Evolutionary conservation across 768 basidiomycete genomes (phyloP).

Genomic region (Mycena epipterygia): DNA sequence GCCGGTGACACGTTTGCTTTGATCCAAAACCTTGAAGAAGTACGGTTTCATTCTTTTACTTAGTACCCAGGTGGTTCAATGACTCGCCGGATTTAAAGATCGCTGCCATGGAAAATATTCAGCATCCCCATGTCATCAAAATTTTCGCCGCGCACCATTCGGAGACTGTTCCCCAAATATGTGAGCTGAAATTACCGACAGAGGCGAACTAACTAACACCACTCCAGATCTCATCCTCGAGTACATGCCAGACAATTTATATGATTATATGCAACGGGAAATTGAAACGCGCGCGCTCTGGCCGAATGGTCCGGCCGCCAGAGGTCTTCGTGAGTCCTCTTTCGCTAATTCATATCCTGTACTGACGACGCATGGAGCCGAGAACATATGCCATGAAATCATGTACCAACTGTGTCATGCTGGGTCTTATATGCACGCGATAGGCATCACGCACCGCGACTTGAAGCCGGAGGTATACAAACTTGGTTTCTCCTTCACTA

Average conservation of each 20-base stretch:
- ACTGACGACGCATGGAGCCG: conserved; percentile 3
- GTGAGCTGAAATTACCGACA: neutral
- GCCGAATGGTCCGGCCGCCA: neutral
- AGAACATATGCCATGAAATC: conserved; percentile 29
- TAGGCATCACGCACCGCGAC: conserved; percentile 33
- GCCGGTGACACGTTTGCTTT: too few relatives aligned
- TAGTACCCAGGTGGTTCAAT: neutral
- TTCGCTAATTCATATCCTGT: too few relatives aligned
- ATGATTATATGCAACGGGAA: conserved; percentile 16
- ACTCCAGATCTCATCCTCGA: conserved; percentile 26
- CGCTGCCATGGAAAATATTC: conserved; percentile 10
- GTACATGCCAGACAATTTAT: conserved; percentile 16
- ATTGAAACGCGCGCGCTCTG: neutral
- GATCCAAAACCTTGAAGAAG: conserved; percentile 8
- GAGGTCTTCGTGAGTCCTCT: conserved; percentile 26
- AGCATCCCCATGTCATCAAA: conserved; percentile 25
- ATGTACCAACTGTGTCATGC: conserved; percentile 36
- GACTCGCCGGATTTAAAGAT: conserved; percentile 1
- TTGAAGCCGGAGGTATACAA: conserved; percentile 32
- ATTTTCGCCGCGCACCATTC: conserved; percentile 11
- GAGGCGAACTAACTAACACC: neutral
- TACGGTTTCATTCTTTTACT: neutral
- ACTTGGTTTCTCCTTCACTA: neutral
- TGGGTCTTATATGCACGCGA: conserved; percentile 20
- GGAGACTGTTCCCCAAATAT: neutral